Evolutionary conservation across 257 asterid species (phyloP), one percentile per base, ranked within the genome.

Genomic region (Forsythia viridissima): DNA sequence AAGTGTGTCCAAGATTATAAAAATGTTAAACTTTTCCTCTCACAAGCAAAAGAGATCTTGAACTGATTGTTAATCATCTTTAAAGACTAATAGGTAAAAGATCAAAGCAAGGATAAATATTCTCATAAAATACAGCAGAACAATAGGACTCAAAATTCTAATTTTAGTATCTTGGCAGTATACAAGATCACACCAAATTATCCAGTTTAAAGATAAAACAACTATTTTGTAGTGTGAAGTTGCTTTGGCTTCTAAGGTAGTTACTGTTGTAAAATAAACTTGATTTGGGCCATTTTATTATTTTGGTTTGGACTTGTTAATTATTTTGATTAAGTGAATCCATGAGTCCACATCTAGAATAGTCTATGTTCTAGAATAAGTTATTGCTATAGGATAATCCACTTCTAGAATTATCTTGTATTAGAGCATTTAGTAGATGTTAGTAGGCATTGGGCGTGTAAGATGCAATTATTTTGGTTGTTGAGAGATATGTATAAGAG

Each of bases 101-200:
- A 75, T 52, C 46, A 71, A 42, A 69, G 59, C 34, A 24, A 48
- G 10, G 72, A 39, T 68, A 42, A 24, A 70, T 5, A 63, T 2
- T 3, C 44, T 21, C 70, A 9, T 48, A 3, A 67, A 67, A 4
- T 48, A 48, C 57, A 48, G 67, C 52, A 70, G 40, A 12, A 36
- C 21, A 69, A 20, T 20, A 59, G 67, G 36, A 59, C 18, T 3
- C 36, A 8, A 59, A 59, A 59, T 7, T 59, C 67, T n/a, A 63
- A 39, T 36, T n/a, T 18, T 55, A 8, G 65, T 15, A 67, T 21
- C 76, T 38, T 72, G 74, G 43, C 21, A 73, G 79, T 51, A 66
- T 7, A 65, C 43, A 41, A 42, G 16, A 57, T 41, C 44, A 38
- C 42, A 38, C 42, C 73, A 57, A 70, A 15, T 63, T 5, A 80